These are phyloP conservation scores for Fusarium scirpi DNA, from an alignment of 2,329 filamentous ascomycete species.

Conservation along the genomic window DNA sequence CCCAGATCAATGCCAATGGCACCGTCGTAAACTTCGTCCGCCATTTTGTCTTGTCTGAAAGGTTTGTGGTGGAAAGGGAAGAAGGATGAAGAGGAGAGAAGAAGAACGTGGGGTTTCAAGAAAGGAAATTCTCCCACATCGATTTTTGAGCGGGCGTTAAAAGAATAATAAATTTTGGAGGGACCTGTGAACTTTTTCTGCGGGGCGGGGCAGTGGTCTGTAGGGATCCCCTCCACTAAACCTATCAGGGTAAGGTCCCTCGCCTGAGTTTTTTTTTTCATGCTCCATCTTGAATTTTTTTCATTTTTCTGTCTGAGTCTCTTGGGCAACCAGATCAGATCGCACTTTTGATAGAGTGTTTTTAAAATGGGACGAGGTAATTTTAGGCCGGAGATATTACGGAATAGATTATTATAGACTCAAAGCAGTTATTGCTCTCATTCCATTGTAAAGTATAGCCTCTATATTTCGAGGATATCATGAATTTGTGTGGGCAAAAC, in stretches of 20 bases:
- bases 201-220: conserved; percentile 44
- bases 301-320: conserved; percentile 2
- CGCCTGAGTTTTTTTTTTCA: conserved; percentile 51
- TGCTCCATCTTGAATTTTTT: conserved; percentile 39
- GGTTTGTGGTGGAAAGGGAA: conserved; percentile 47
- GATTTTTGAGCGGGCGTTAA: conserved; percentile 50
- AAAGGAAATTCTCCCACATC: conserved; percentile 53
- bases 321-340: conserved; percentile 21
- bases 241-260: conserved; percentile 33
- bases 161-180: conserved; percentile 50
- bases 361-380: conserved; percentile 39
- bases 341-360: conserved; percentile 28
- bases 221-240: conserved; percentile 46
- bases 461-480: not conserved
- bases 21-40: conserved; percentile 99
- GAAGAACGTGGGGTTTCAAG: conserved; percentile 54
- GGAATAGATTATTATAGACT: not conserved
- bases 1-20: conserved; percentile 99
- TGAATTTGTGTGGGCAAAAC: conserved; percentile 7
- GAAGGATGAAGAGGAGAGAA: conserved; percentile 45
- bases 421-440: not conserved
- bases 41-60: conserved; percentile 72
- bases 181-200: conserved; percentile 52
- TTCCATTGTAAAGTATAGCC: not conserved
- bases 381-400: conserved; percentile 27